A percentile compares a stretch with the other conserved stretches of the same genome.
Evolutionary conservation across 2,329 filamentous ascomycete genomes (phyloP).

Genomic region (Nemania bipapillata): DNA sequence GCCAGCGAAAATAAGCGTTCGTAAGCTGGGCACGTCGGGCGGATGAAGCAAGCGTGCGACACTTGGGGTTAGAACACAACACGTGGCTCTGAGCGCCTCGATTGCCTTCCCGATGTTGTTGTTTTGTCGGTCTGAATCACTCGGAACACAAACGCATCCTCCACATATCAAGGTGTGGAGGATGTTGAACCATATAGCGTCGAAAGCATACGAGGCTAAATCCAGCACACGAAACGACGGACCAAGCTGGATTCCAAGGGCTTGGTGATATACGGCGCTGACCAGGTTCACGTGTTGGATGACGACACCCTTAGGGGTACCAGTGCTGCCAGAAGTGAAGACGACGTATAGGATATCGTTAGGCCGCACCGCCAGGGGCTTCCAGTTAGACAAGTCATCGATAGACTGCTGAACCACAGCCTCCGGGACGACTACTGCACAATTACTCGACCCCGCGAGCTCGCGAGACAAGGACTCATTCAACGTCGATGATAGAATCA

Average conservation of each 20-base stretch:
- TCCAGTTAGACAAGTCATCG: not conserved
- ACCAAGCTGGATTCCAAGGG: not conserved
- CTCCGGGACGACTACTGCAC: not conserved
- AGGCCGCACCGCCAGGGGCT: not conserved
- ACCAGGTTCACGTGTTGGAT: not conserved
- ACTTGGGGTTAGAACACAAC: not conserved
- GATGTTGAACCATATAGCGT: slow-evolving; percentile 12
- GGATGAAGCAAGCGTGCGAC: slow-evolving; percentile 7
- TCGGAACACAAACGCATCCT: slow-evolving; percentile 18
- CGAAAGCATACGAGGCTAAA: slow-evolving; percentile 17
- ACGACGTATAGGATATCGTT: not conserved
- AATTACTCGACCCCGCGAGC: slow-evolving; percentile 1
- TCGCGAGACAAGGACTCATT: slow-evolving; percentile 9
- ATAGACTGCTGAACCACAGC: not conserved
- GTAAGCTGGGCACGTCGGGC: slow-evolving; percentile 8
- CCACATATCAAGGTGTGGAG: slow-evolving; percentile 6
- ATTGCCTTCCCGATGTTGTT: slow-evolving; percentile 5
- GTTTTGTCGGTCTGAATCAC: slow-evolving; percentile 5
- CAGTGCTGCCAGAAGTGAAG: slow-evolving; percentile 17
- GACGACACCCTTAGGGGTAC: slow-evolving; percentile 14
- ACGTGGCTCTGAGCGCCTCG: not conserved
- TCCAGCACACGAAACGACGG: not conserved
- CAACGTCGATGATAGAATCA: not conserved
- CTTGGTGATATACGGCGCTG: not conserved
- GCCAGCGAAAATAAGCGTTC: not conserved